phyloP scores from a whole-genome alignment of 1,284 basidiomycete genomes.

The Kwoniella shivajii region DNA sequence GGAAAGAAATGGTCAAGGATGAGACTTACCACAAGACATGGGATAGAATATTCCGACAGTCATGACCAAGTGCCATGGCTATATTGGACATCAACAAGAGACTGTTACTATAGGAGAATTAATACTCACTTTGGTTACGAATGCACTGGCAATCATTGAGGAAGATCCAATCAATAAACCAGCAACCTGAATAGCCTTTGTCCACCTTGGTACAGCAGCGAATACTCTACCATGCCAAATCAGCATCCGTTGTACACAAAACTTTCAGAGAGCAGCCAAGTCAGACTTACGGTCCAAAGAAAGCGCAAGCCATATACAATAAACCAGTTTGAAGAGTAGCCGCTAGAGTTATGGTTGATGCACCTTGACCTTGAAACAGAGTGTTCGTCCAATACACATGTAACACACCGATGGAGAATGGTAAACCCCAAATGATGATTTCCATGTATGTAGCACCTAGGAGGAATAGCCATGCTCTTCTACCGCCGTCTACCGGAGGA shows the following conservation, averaged over 20 bases:
- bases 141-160: conserved; percentile 40
- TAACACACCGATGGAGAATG: conserved; percentile 49
- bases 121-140: conserved; percentile 37
- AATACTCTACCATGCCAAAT: conserved; percentile 25
- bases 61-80: conserved; percentile 50
- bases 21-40: conserved; percentile 38
- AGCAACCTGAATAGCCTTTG: conserved; percentile 30
- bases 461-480: conserved; percentile 50
- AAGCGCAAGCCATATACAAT: conserved; percentile 45
- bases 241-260: background rate
- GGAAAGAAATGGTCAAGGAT: background rate
- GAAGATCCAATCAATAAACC: conserved; percentile 34
- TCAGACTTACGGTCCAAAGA: conserved; percentile 46
- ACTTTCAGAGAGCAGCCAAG: background rate
- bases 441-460: conserved; percentile 47
- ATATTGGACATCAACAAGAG: background rate
- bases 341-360: conserved; percentile 44
- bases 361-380: conserved; percentile 43
- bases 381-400: conserved; percentile 48
- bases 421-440: conserved; percentile 50
- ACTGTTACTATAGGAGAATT: background rate
- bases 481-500: conserved; percentile 47
- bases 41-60: conserved; percentile 50
- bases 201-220: conserved; percentile 36
- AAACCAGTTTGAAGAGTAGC: conserved; percentile 50